These are phyloP conservation scores for Zoysia japonica DNA, from an alignment of 176 grass and related monocot genomes.

Conservation along the genomic window DNA sequence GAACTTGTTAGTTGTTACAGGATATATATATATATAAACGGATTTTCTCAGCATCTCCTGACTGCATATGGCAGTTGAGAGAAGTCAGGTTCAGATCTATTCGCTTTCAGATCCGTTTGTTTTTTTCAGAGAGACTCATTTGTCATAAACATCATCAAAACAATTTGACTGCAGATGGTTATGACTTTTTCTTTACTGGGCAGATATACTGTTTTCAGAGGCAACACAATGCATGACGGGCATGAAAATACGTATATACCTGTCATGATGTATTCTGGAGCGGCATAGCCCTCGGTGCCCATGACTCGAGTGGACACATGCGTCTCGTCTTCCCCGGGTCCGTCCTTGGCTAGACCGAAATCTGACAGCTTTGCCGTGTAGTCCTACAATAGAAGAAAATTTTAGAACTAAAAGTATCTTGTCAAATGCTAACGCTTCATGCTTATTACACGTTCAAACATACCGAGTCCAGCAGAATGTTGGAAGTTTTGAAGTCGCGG, in stretches of 20 bases:
- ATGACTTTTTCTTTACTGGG: too few relatives aligned
- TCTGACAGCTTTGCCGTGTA: conserved; percentile 78
- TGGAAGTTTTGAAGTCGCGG: conserved; percentile 87
- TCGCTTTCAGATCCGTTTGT: too few relatives aligned
- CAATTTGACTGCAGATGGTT: too few relatives aligned
- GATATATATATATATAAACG: too few relatives aligned
- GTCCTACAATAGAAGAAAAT: conserved; percentile 28
- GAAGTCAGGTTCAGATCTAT: too few relatives aligned
- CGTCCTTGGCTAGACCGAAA: conserved; percentile 80
- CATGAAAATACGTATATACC: conserved; percentile 28
- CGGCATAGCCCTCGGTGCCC: conserved; percentile 79
- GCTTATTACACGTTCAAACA: not conserved
- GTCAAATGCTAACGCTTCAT: not conserved
- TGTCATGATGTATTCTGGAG: conserved; percentile 88
- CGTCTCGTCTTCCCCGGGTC: conserved; percentile 65
- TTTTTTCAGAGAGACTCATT: too few relatives aligned
- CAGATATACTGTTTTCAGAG: not conserved
- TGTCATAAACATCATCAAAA: too few relatives aligned
- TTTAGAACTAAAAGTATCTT: too few relatives aligned
- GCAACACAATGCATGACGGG: not conserved
- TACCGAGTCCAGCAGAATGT: conserved; percentile 81
- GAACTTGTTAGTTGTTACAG: not conserved
- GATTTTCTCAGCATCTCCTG: too few relatives aligned
- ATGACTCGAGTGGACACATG: conserved; percentile 81
- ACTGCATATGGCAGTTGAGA: too few relatives aligned